Percentiles rank a stretch among this genome's conserved stretches.
These are phyloP conservation scores for Funneliformis caledonium DNA, from an alignment of 371 early-diverging fungal species.

Conservation along the genomic window DNA sequence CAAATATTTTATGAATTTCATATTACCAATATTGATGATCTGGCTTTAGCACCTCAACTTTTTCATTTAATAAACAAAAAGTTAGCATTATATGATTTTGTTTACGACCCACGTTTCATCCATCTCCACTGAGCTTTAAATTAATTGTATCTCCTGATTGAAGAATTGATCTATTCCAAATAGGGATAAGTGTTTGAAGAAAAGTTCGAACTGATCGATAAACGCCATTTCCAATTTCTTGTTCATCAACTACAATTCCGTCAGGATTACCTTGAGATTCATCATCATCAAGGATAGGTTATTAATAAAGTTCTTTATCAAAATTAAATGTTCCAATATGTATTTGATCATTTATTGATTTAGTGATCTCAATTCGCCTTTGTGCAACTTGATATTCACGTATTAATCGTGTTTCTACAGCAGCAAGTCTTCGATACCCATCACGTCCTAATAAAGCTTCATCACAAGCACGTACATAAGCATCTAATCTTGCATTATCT, in stretches of 20 bases:
- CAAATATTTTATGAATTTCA: not conserved
- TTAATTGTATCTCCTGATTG: not conserved
- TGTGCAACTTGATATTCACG: not conserved
- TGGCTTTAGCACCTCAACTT: not conserved
- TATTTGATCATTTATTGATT: not conserved
- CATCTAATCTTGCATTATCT: too few relatives aligned
- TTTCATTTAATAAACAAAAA: conserved; percentile 2
- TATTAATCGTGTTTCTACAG: not conserved
- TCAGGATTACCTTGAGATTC: not conserved
- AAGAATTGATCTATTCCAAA: not conserved
- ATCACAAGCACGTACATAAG: too few relatives aligned
- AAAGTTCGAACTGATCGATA: not conserved
- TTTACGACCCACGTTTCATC: not conserved
- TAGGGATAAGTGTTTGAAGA: not conserved
- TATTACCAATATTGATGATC: conserved; percentile 12
- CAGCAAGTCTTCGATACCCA: conserved; percentile 1
- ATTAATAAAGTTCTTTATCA: not conserved
- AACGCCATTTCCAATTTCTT: not conserved
- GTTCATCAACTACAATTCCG: not conserved
- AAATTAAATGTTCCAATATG: not conserved
- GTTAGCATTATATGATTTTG: not conserved
- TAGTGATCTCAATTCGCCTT: not conserved
- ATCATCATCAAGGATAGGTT: not conserved
- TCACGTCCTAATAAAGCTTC: not conserved
- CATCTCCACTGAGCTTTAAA: not conserved